Evolutionary conservation across 345 rosid species (phyloP).

Genomic region (Populus davidiana): DNA sequence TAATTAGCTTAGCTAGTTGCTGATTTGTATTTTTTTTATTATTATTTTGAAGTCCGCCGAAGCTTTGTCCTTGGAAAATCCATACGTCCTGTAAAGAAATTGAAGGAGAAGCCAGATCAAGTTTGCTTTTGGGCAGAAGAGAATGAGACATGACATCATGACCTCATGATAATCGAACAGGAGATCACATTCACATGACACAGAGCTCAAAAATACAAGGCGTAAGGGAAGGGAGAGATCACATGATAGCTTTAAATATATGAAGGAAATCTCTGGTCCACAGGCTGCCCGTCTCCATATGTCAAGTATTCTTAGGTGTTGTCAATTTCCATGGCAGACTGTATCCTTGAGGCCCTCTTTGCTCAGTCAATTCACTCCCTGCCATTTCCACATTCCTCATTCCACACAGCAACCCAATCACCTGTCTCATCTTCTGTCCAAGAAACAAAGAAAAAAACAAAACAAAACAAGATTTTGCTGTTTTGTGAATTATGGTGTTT

Average conservation of each 20-base stretch:
- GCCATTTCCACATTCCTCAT: conserved; percentile 23
- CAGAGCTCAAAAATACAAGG: background rate
- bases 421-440: conserved; percentile 17
- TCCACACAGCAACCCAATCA: conserved; percentile 10
- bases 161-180: conserved; percentile 8
- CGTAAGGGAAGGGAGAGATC: background rate
- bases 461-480: background rate
- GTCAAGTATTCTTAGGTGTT: conserved; percentile 19
- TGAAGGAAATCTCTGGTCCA: conserved; percentile 16
- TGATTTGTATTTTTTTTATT: too few species aligned
- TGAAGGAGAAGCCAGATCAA: background rate
- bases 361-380: conserved; percentile 8
- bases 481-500: background rate
- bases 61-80: background rate
- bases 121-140: background rate
- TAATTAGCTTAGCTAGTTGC: too few species aligned
- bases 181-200: background rate
- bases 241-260: conserved; percentile 17
- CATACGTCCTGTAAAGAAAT: background rate
- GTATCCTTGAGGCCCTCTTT: background rate
- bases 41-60: too few species aligned
- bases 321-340: conserved; percentile 22
- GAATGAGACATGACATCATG: conserved; percentile 17
- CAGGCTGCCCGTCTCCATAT: conserved; percentile 19
- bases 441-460: background rate